Evolutionary conservation across 1,284 basidiomycete genomes (phyloP), one percentile per base, ranked within the genome.

Genomic region (Quambalaria eucalypti): DNA sequence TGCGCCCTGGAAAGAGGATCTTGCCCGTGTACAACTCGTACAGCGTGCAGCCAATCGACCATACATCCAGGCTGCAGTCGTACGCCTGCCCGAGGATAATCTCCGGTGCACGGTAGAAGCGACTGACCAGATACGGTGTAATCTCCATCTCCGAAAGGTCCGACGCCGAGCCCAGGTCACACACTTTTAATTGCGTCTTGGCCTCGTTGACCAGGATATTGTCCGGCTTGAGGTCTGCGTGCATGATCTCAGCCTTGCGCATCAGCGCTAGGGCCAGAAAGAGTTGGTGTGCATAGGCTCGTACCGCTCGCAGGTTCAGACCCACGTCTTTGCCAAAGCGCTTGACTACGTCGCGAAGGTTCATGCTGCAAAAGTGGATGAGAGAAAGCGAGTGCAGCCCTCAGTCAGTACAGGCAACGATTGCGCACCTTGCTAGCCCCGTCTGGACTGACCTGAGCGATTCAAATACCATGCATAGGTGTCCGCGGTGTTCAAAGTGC

Each of bases 281-380:
- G 57, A 97, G 84, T 74, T 99, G 95, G 68, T 96, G 90, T 30
- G 92, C 86, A 74, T 99, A 99, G 4, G 93, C 90, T 59, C 91
- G 83, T n/a, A 99, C 95, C 29, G 95, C 95, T 63, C 86, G 84
- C 74, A 97, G 86, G 73, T 97, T 97, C 44, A 99, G 80, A 5
- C 95, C 95, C 50, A 99, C 86, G 67, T 98, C 91, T 76, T 97
- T 97, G 52, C 95, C 95, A 74, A 97, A 98, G n/a, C 91, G 85
- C 76, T 97, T 97, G 55, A 98, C 87, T 21, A 98, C 90, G 58
- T 98, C 93, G 60, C 95, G 87, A 26, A 99, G 81, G 73, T 99
- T 98, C 90, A 98, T 95, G 71, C 90, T 64, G 10, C 50, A 51
- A 19, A 14, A 26, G 29, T 48, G 12, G 21, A 16, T 16, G 25